Base-by-base conservation (phyloP, 1,139 yeast species). In the Geotrichum phurueaensis region DNA sequence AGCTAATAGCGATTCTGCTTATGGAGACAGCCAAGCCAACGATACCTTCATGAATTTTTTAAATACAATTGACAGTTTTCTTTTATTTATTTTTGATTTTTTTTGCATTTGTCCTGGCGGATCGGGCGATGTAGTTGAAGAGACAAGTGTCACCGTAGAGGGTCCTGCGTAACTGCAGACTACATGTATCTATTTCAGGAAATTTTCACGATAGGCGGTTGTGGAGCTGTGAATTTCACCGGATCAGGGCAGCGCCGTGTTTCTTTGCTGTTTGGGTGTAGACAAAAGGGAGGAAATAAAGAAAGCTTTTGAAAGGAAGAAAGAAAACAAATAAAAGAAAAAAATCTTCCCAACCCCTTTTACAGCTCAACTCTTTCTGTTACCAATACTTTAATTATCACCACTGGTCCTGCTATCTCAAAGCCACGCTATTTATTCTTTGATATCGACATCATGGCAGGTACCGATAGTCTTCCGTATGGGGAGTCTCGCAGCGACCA, bases 1-100 rank as follows among this genome's bases (percentile, higher is more conserved):
- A 91, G 69, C 80, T 94, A 69, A 96, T 91, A 22, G 84, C 84
- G 53, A 87, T 86, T 45, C 83, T 87, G 88, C 74, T 84, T 64
- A 68, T 69, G 51, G 72, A 69, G 58, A 73, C 71, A 25, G 56
- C 45, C 9, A 54, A 54, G 33, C 56, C 56, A 13, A 54, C 54
- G n/a, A 27, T 52, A 20, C 54, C 54, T 15, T 29, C 25, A 29
- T 51, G 36, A 51, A 27, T 23, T 25, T 4, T 48, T 48, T 25
- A 48, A 18, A 39, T 39, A 39, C 45, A 39, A 39, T 13, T 39
- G 45, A 39, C 20, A 39, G 18, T 15, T 6, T 13, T 39, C 15
- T 39, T 39, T 5, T 15, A 5, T 33, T 15, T 12, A 6, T 33
- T 33, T 25, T 25, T 25, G 29, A 25, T 25, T 25, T 25, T 6